These are phyloP conservation scores for Trichaptum fuscoviolaceum DNA, from an alignment of 768 basidiomycete species.

Conservation along the genomic window DNA sequence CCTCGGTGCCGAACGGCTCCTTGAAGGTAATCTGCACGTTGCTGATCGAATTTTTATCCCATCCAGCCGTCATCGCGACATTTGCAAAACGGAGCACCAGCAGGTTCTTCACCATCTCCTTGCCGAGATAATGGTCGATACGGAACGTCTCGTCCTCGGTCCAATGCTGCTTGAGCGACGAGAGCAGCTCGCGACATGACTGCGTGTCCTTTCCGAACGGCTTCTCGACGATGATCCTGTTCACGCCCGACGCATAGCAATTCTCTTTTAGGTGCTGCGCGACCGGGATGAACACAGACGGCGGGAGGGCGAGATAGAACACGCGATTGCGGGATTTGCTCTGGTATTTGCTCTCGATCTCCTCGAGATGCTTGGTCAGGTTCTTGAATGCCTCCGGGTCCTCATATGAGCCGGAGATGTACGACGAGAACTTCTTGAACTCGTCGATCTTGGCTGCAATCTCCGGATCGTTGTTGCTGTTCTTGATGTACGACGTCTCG, in stretches of 20 bases:
- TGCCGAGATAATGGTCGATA: conserved; percentile 98
- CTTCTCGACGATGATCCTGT: conserved; percentile 96
- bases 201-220: conserved; percentile 95
- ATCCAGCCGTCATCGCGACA: conserved; percentile 77
- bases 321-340: conserved; percentile 69
- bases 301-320: conserved; percentile 96
- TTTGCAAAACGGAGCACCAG: conserved; percentile 96
- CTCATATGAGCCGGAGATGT: conserved; percentile 88
- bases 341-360: conserved; percentile 68
- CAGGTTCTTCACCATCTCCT: conserved; percentile 99
- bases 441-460: conserved; percentile 61
- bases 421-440: conserved; percentile 78
- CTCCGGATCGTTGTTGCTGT: conserved; percentile 54
- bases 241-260: conserved; percentile 74
- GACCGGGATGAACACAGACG: conserved; percentile 92
- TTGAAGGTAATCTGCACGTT: conserved; percentile 99
- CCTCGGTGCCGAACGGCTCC: conserved; percentile 98
- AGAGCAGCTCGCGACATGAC: conserved; percentile 73
- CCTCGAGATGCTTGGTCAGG: conserved; percentile 70
- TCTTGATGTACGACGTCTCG: conserved; percentile 81
- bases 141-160: conserved; percentile 97
- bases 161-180: conserved; percentile 82
- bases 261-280: conserved; percentile 76
- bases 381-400: conserved; percentile 71
- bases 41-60: conserved; percentile 95